These are phyloP conservation scores for Neocucurbitaria cava DNA, from an alignment of 2,329 filamentous ascomycete species.

Conservation along the genomic window DNA sequence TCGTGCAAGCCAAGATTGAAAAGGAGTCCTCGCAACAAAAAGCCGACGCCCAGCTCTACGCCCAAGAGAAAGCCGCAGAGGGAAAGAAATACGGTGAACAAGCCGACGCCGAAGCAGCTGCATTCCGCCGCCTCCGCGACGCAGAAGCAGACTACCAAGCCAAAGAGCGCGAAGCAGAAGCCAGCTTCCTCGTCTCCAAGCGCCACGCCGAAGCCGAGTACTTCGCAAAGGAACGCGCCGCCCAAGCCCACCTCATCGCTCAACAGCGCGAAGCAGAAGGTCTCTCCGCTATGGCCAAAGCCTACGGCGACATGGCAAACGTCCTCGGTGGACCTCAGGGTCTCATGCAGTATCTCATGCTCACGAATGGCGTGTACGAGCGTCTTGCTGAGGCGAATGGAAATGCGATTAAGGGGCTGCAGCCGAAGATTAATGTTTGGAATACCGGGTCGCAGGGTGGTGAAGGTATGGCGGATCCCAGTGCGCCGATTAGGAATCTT, in stretches of 20 bases:
- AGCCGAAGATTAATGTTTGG: constrained; percentile 92
- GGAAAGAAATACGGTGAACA: constrained; percentile 65
- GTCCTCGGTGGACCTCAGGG: constrained; percentile 81
- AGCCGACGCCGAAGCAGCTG: constrained; percentile 64
- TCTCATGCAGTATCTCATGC: constrained; percentile 85
- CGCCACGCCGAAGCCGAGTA: constrained; percentile 50
- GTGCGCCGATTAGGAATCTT: constrained; percentile 75
- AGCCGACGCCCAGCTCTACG: constrained; percentile 64
- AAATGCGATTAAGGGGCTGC: constrained; percentile 73
- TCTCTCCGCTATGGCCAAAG: constrained; percentile 77
- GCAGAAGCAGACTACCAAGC: constrained; percentile 54
- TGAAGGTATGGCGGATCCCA: constrained; percentile 57
- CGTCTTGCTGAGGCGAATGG: constrained; percentile 81
- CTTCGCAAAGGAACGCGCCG: constrained; percentile 57
- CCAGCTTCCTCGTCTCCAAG: constrained; percentile 57
- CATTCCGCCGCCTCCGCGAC: constrained; percentile 49
- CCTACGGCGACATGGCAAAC: constrained; percentile 74
- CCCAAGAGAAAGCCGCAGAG: constrained; percentile 60
- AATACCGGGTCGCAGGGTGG: constrained; percentile 71
- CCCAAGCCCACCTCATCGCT: constrained; percentile 65
- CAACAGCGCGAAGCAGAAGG: constrained; percentile 79
- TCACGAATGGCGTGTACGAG: constrained; percentile 80
- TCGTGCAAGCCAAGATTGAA: constrained; percentile 76
- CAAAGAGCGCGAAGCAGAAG: constrained; percentile 54
- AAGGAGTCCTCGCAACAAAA: constrained; percentile 73